Evolutionary conservation across 495 filamentous ascomycete species (phyloP), one percentile per base, ranked within the genome.

Genomic region (Tricharina praecox): DNA sequence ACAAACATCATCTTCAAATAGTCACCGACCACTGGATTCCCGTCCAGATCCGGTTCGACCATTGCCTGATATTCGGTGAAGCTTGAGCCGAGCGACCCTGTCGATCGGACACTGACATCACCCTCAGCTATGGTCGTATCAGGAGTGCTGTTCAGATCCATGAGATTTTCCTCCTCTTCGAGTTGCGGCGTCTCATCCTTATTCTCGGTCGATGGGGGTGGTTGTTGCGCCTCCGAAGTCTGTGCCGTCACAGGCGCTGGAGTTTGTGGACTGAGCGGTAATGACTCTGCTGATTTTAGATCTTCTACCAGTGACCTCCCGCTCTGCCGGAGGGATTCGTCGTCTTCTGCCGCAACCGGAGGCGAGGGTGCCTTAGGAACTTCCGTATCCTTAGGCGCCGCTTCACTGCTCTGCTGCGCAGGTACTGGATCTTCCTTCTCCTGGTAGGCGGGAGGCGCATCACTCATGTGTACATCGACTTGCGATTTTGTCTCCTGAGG

Each of bases 1-100:
- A 96, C 88, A 62, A 99, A 95, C 68, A 85, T 84, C 64, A 93
- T 88, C 64, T 99, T 99, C 47, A 99, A 70, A 55, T 78, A 84
- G 61, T 99, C 90, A 13, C 90, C 90, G n/a, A 99, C 90, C 20
- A 99, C 88, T 7, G 86, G 84, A n/a, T 72, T 71, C 4, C 75
- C 77, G 56, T 82, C 76, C 20, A 70, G 62, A 50, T 83, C 80
- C 23, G 71, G 66, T 49, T 82, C 76, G 48, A 73, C 68, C 37
- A 61, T 53, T 13, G 53, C 45, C 18, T 56, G 53, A 30, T 61
- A 61, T 44, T 61, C 58, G 28, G 46, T 54, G 35, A 61, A 57
- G 19, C 53, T 61, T 9, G 57, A 55, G 13, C 23, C 34, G 11
- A 48, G 9, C 40, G 59, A 59, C 20, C 51, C 56, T 11, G 44